These are phyloP conservation scores for Dioscorea zingiberensis DNA, from an alignment of 106 monocot genomes.

Conservation along the genomic window DNA sequence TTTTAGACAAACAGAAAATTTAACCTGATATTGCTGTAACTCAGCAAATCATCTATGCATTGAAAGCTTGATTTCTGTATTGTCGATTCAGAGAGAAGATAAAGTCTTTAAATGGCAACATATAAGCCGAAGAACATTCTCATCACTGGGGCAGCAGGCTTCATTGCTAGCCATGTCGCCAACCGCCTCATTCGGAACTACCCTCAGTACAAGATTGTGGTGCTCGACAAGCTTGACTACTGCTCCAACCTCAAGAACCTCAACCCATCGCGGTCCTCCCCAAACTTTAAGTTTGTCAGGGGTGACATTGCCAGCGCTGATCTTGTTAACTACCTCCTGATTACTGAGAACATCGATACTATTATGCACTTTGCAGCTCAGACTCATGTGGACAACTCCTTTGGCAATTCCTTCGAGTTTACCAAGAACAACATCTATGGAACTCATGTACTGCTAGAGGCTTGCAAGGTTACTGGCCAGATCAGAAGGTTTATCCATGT, in stretches of 20 bases:
- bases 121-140: constrained; percentile 86
- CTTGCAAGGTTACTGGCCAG: constrained; percentile 77
- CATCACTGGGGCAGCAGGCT: constrained; percentile 90
- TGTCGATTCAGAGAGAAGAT: not conserved
- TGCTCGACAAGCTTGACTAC: constrained; percentile 95
- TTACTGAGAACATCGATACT: constrained; percentile 60
- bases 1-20: no score
- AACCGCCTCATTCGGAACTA: constrained; percentile 74
- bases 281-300: constrained; percentile 85
- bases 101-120: constrained; percentile 22
- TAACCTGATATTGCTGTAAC: not conserved
- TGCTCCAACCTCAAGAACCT: constrained; percentile 92
- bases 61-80: not conserved
- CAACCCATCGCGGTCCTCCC: constrained; percentile 44
- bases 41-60: no score
- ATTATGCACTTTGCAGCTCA: constrained; percentile 78
- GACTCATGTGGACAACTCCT: constrained; percentile 82
- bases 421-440: constrained; percentile 97
- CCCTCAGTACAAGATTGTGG: constrained; percentile 82
- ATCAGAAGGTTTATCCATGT: constrained; percentile 83
- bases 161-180: constrained; percentile 85
- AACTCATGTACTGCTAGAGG: constrained; percentile 90
- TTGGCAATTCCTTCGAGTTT: constrained; percentile 93
- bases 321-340: constrained; percentile 76
- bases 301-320: constrained; percentile 92